These are phyloP conservation scores for Physcomitrellopsis africana DNA, from an alignment of 225 moss, liverwort and hornwort genomes.

Conservation along the genomic window DNA sequence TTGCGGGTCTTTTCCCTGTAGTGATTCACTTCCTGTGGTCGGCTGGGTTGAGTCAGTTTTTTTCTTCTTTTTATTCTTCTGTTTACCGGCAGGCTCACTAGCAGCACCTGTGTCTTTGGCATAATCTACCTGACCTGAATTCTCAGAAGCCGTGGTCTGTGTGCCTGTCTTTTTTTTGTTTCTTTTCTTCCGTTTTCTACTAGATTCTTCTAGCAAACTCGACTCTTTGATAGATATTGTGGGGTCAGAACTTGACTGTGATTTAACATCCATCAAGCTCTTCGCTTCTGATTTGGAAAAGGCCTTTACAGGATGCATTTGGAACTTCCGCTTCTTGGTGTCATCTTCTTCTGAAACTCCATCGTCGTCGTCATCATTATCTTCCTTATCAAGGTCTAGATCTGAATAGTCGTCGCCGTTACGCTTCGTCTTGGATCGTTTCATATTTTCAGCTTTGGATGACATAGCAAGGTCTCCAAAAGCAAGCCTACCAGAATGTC, in stretches of 20 bases:
- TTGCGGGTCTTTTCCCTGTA: slow-evolving; percentile 30
- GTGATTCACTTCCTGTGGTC: slow-evolving; percentile 23
- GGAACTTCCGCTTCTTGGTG: slow-evolving; percentile 40
- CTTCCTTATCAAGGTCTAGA: slow-evolving; percentile 59
- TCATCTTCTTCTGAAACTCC: slow-evolving; percentile 18
- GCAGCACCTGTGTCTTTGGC: slow-evolving; percentile 19
- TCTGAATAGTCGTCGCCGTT: slow-evolving; percentile 49
- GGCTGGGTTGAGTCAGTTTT: background rate
- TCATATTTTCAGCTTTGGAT: slow-evolving; percentile 30
- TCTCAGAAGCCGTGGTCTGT: slow-evolving; percentile 1
- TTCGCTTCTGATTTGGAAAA: slow-evolving; percentile 11
- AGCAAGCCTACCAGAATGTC: slow-evolving; percentile 64
- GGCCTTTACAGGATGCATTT: slow-evolving; percentile 32
- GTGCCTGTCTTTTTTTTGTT: slow-evolving; percentile 10
- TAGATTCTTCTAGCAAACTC: slow-evolving; percentile 6
- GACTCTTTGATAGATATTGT: slow-evolving; percentile 16
- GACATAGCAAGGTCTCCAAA: slow-evolving; percentile 67
- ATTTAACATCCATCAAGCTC: background rate
- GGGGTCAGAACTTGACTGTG: slow-evolving; percentile 2
- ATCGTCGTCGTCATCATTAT: slow-evolving; percentile 46
- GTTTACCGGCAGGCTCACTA: slow-evolving; percentile 28
- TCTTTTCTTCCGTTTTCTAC: slow-evolving; percentile 10
- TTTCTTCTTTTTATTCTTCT: slow-evolving; percentile 23
- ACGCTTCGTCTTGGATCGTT: slow-evolving; percentile 32
- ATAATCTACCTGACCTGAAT: slow-evolving; percentile 3